Evolutionary conservation across 148 eudicot genomes (phyloP), one percentile per base, ranked within the genome.

Genomic region (Fallopia convolvulus): DNA sequence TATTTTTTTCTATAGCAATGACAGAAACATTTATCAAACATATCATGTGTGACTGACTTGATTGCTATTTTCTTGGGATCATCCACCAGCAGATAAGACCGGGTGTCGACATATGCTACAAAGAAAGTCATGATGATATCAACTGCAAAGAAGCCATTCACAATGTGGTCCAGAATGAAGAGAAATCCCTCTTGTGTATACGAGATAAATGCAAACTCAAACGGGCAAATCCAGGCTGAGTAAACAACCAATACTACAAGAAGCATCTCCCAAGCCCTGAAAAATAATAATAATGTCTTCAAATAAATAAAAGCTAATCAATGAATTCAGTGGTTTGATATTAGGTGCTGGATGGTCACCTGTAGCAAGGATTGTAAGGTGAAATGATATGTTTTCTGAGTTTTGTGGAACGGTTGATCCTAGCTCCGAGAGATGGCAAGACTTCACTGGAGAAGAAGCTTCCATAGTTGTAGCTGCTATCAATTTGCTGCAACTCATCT

Each of bases 91-190:
- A 95, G 89, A 85, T 91, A 90, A 33, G 94, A 81, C 4, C 83
- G 82, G 23, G 76, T 80, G 77, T 95, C 94, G 3, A 93, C 85
- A 76, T 91, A 93, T 7, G 99, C 99, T 65, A 93, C 92, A 33
- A 95, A 91, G 92, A 95, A 95, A 49, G 99, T 92, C 48, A 95
- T 89, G 75, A 91, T 17, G n/a, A 95, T 95, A 72, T 95, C 97
- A 48, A 93, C 66, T 2, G 91, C 91, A 44, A 95, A 95, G 83
- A 95, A 93, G 58, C 82, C 83, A 76, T 90, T 89, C 86, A 95
- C 92, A 79, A 93, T 82, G 85, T 90, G 88, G 85, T 95, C 97
- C 2, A 88, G 26, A 14, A 89, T 63, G 80, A 84, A 91, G 77
- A 87, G 75, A 8, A 87, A 44, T 0, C 55, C 84, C 26, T 89